Base-by-base conservation (phyloP, 2,329 filamentous ascomycete species). In the Colletotrichum gigasporum region DNA sequence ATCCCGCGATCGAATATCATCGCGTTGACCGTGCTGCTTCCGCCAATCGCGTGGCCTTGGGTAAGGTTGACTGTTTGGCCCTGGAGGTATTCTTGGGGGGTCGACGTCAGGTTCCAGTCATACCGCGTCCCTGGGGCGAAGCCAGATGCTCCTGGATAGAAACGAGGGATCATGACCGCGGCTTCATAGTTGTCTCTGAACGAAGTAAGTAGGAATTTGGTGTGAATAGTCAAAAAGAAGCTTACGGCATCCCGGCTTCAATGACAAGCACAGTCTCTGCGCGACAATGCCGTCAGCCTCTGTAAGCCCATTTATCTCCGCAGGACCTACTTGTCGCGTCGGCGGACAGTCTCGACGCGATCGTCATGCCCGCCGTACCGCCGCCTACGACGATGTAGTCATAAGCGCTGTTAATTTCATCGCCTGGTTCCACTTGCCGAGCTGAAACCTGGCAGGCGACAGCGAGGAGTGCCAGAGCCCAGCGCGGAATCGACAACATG, bases 1-100 rank as follows among this genome's bases (percentile, higher is more conserved):
- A 71, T 67, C 1, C 71, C 73, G 9, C 75, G 68, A 52, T 76
- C 73, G 55, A 73, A 76, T 11, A 72, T 70, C 75, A 77, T 74
- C 30, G 81, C 79, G 63, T 84, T 84, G 24, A 84, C 62, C 0
- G 80, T 75, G 16, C 75, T 79, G 30, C 76, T 78, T 4, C 82
- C 83, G 12, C 82, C 82, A 0, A 85, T 73, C 1, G 79, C 76
- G 35, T 80, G 79, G 3, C 80, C 81, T 4, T 80, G 74, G 4
- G 75, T 76, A 35, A 80, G 76, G 5, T 71, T 61, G 18, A 82
- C 75, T 2, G 71, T 67, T 4, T 78, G 75, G 3, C 73, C 71
- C 16, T 77, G 75, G 2, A 82, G 74, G 20, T 71, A 65, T 1
- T 72, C 65, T 44, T 82, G 80, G 1, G 78, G 72, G 3, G 71